phyloP scores from a whole-genome alignment of 805 yeast genomes.

The Ascoidea tarda region DNA sequence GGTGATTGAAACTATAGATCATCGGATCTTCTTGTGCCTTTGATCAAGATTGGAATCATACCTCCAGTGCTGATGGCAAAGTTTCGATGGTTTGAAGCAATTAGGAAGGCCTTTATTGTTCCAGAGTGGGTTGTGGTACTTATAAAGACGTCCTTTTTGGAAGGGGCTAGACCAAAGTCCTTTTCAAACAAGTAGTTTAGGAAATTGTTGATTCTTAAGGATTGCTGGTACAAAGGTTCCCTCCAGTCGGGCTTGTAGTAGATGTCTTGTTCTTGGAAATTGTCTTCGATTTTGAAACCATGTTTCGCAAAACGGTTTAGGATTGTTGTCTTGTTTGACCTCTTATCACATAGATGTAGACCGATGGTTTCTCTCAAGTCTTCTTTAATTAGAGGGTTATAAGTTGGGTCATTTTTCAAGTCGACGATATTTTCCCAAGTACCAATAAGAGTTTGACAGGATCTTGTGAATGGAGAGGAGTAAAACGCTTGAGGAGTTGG shows the following conservation, averaged over 20 bases:
- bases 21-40: constrained; percentile 16
- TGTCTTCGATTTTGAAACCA: constrained; percentile 25
- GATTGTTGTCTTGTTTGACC: constrained; percentile 23
- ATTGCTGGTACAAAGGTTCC: constrained; percentile 25
- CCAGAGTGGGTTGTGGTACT: constrained; percentile 28
- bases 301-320: constrained; percentile 22
- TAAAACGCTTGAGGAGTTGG: constrained; percentile 35
- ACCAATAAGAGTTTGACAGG: constrained; percentile 31
- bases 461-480: constrained; percentile 37
- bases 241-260: constrained; percentile 27
- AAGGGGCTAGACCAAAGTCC: constrained; percentile 8
- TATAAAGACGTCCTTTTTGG: constrained; percentile 12
- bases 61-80: constrained; percentile 41
- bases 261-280: constrained; percentile 30
- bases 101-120: constrained; percentile 30
- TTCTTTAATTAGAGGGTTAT: constrained; percentile 15
- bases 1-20: constrained; percentile 1
- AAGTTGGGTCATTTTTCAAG: constrained; percentile 2
- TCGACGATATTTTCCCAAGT: constrained; percentile 28
- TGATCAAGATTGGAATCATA: constrained; percentile 39
- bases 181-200: constrained; percentile 28
- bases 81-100: constrained; percentile 31
- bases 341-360: constrained; percentile 34
- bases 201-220: constrained; percentile 33
- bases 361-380: constrained; percentile 35